Evolutionary conservation across 305 asterid genomes (phyloP).

Genomic region (Nicotiana rustica): DNA sequence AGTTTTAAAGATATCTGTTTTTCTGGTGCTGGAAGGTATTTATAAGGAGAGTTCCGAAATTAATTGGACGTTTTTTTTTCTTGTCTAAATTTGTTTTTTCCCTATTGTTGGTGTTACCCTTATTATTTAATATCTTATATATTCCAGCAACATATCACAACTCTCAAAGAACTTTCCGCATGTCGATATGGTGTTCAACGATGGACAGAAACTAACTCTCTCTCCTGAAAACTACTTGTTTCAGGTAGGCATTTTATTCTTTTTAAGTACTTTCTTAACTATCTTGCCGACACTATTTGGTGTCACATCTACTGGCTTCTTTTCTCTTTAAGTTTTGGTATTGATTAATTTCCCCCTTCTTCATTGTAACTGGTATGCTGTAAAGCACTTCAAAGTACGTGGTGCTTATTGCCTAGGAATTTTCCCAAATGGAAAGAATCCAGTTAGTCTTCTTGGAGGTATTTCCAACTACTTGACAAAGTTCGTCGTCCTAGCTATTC

Average conservation of each 20-base stretch:
- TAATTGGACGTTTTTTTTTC: conserved; percentile 2
- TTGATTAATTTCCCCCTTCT: conserved; percentile 35
- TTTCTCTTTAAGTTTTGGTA: conserved; percentile 28
- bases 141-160: conserved; percentile 59
- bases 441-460: conserved; percentile 85
- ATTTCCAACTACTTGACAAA: conserved; percentile 37
- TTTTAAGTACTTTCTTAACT: conserved; percentile 24
- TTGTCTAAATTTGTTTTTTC: conserved; percentile 31
- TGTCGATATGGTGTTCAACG: conserved; percentile 73
- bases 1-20: conserved; percentile 78
- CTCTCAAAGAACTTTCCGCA: conserved; percentile 67
- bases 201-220: conserved; percentile 69
- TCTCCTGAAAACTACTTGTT: conserved; percentile 85
- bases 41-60: conserved; percentile 31
- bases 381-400: conserved; percentile 73
- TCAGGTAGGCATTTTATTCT: conserved; percentile 57
- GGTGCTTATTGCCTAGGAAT: conserved; percentile 87
- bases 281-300: conserved; percentile 18
- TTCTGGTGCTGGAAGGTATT: conserved; percentile 82
- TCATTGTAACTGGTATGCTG: conserved; percentile 25
- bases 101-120: conserved; percentile 35
- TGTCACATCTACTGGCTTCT: not conserved
- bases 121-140: conserved; percentile 46
- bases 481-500: conserved; percentile 25
- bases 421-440: conserved; percentile 77